These are phyloP conservation scores for Pezicula radicicola DNA, from an alignment of 2,329 filamentous ascomycete genomes.

Conservation along the genomic window DNA sequence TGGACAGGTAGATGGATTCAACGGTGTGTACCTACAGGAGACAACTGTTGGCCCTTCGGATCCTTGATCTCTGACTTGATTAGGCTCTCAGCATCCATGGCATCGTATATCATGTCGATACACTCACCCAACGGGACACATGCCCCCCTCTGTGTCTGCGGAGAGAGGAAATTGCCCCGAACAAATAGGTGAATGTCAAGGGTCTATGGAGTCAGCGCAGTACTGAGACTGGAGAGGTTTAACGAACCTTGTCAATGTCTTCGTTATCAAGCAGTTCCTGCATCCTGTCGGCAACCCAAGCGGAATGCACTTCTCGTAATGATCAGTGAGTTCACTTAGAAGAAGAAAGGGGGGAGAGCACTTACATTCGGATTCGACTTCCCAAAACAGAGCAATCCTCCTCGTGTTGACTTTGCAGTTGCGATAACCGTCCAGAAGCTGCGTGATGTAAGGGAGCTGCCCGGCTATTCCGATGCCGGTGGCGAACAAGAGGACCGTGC, in stretches of 20 bases:
- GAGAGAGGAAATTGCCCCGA: neutral
- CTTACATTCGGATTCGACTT: conserved; percentile 5
- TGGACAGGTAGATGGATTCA: too few species aligned
- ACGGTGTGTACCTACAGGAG: too few species aligned
- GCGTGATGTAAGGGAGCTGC: conserved; percentile 6
- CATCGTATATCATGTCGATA: too few species aligned
- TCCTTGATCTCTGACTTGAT: too few species aligned
- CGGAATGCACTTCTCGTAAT: conserved; percentile 1
- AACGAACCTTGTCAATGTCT: conserved; percentile 3
- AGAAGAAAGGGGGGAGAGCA: neutral
- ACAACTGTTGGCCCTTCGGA: too few species aligned
- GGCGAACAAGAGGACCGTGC: conserved; percentile 10
- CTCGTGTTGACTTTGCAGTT: conserved; percentile 1
- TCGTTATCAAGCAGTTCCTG: conserved; percentile 1
- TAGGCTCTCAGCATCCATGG: too few species aligned
- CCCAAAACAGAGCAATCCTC: conserved; percentile 6
- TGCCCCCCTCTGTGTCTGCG: too few species aligned
- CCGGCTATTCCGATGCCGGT: conserved; percentile 11
- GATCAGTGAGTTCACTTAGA: neutral
- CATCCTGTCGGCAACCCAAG: conserved; percentile 3
- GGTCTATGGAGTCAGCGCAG: too few species aligned
- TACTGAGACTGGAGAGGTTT: neutral
- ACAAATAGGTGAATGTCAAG: conserved; percentile 4
- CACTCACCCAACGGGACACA: too few species aligned
- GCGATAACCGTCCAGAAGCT: conserved; percentile 3